phyloP scores from a whole-genome alignment of 495 filamentous ascomycete genomes.

The Talaromyces stipitatus region DNA sequence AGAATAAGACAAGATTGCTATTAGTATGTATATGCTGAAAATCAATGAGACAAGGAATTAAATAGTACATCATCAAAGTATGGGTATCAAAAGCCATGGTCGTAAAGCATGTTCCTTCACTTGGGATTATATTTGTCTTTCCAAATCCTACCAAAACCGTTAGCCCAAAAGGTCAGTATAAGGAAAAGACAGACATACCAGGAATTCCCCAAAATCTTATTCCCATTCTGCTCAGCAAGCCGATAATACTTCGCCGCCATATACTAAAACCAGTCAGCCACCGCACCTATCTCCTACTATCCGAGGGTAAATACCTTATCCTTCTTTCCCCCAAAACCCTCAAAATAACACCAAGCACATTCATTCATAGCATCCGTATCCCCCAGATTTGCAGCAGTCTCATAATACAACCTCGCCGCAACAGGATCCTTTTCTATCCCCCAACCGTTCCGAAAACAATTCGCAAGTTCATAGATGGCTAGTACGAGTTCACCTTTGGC shows the following conservation, averaged over 20 bases:
- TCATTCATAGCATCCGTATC: constrained; percentile 98
- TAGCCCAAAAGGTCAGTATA: neutral
- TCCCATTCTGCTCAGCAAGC: constrained; percentile 79
- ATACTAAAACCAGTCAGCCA: constrained; percentile 44
- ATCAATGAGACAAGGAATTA: neutral
- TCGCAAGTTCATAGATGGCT: constrained; percentile 88
- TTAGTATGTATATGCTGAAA: neutral
- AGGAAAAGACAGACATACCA: constrained; percentile 60
- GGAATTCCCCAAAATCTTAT: constrained; percentile 86
- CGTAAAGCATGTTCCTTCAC: constrained; percentile 15
- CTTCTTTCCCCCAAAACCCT: constrained; percentile 92
- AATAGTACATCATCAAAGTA: neutral
- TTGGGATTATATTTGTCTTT: constrained; percentile 88
- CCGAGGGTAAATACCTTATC: constrained; percentile 61
- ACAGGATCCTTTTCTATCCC: constrained; percentile 81
- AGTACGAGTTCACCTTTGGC: constrained; percentile 98
- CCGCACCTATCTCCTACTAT: constrained; percentile 8
- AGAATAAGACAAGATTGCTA: neutral
- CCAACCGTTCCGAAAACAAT: constrained; percentile 96
- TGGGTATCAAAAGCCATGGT: neutral
- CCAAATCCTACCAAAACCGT: constrained; percentile 66
- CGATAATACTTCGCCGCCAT: constrained; percentile 89
- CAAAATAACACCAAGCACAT: constrained; percentile 89
- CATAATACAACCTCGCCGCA: constrained; percentile 91
- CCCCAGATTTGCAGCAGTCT: constrained; percentile 91